Evolutionary conservation across 345 rosid genomes (phyloP).

Genomic region (Bretschneidera sinensis): DNA sequence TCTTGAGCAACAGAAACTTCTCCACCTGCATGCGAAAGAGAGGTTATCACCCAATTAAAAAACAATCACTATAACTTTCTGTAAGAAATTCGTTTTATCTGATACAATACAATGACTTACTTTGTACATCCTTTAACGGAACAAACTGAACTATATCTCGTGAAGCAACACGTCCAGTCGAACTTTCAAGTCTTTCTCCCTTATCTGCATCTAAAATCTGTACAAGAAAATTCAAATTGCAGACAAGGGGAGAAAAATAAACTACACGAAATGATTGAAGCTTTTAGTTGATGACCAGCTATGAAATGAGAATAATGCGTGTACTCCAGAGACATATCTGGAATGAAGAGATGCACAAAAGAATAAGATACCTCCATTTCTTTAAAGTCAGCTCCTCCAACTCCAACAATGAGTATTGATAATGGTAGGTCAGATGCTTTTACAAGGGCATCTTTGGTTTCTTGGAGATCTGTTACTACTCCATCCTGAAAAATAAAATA

Average conservation of each 20-base stretch:
- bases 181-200: slow-evolving; percentile 84
- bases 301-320: neutral
- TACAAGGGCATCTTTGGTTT: slow-evolving; percentile 86
- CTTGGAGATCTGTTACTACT: slow-evolving; percentile 94
- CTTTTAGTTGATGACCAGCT: neutral
- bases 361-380: slow-evolving; percentile 80
- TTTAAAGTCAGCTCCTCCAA: slow-evolving; percentile 98
- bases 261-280: neutral
- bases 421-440: slow-evolving; percentile 90
- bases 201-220: slow-evolving; percentile 87
- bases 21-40: slow-evolving; percentile 49
- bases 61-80: neutral
- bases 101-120: slow-evolving; percentile 36
- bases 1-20: slow-evolving; percentile 72
- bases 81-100: neutral
- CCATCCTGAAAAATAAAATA: slow-evolving; percentile 73
- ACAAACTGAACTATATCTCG: slow-evolving; percentile 96
- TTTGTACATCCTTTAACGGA: slow-evolving; percentile 67
- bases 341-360: no score
- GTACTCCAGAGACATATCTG: no score
- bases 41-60: neutral
- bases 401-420: slow-evolving; percentile 90
- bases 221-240: neutral
- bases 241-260: neutral
- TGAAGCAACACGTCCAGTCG: slow-evolving; percentile 76